Conservation (phyloP, 352 stramenopile species). For the Aphanomyces euteiches region DNA sequence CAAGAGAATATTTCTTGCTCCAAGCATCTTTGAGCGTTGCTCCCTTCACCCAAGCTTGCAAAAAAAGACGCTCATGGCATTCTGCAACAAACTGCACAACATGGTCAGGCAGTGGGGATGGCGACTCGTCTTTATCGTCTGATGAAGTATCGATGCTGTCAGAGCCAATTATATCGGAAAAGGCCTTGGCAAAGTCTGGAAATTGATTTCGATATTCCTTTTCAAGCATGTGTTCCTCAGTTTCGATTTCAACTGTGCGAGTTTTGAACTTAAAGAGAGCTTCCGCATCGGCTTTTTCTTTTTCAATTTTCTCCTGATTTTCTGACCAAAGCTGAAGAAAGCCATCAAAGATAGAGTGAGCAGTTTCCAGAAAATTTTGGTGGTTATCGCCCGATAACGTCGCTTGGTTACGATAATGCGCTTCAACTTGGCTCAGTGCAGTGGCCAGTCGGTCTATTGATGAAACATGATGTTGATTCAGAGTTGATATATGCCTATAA, state of each 20-base stretch:
- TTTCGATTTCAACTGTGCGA: constrained; percentile 72
- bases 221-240: constrained; percentile 81
- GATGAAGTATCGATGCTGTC: neutral
- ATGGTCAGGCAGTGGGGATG: constrained; percentile 18
- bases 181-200: constrained; percentile 83
- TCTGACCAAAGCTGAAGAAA: constrained; percentile 85
- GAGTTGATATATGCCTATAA: neutral
- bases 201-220: constrained; percentile 90
- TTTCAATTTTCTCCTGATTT: constrained; percentile 70
- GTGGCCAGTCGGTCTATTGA: constrained; percentile 42
- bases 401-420: constrained; percentile 32
- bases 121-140: neutral
- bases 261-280: constrained; percentile 85
- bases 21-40: neutral
- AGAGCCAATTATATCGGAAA: constrained; percentile 37
- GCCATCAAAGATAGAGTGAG: constrained; percentile 71
- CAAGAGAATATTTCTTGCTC: constrained; percentile 14
- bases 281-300: constrained; percentile 67
- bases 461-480: constrained; percentile 41
- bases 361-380: constrained; percentile 43
- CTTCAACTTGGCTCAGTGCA: constrained; percentile 25
- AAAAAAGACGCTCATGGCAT: constrained; percentile 27
- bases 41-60: neutral
- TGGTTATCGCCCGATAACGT: constrained; percentile 27
- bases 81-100: constrained; percentile 19